A percentile compares a stretch with the other conserved stretches of the same genome.
Evolutionary conservation across 345 rosid genomes (phyloP).

Genomic region (Dipteronia dyeriana): DNA sequence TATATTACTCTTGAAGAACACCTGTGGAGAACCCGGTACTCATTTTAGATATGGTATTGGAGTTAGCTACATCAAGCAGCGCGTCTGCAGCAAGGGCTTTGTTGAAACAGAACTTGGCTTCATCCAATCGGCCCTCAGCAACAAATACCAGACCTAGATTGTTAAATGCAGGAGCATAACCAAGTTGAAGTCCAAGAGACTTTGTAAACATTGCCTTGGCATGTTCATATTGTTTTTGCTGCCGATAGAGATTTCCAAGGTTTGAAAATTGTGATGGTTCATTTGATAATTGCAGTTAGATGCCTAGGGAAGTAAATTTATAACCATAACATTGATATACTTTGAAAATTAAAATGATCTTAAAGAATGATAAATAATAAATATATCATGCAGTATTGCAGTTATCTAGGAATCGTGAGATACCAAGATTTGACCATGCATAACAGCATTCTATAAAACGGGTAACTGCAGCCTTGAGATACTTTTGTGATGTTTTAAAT

Average conservation of each 20-base stretch:
- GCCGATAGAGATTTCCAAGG: constrained; percentile 90
- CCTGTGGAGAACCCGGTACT: constrained; percentile 37
- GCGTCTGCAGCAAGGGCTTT: constrained; percentile 77
- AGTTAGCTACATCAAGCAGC: constrained; percentile 89
- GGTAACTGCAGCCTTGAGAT: constrained; percentile 78
- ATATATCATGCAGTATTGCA: neutral
- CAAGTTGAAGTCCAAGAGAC: constrained; percentile 80
- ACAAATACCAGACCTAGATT: constrained; percentile 92
- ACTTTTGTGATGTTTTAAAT: constrained; percentile 78
- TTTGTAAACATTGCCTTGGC: constrained; percentile 91
- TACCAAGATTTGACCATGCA: constrained; percentile 94
- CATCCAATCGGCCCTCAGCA: constrained; percentile 82
- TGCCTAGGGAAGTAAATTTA: constrained; percentile 39
- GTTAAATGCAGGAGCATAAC: constrained; percentile 94
- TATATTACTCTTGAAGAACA: constrained; percentile 21
- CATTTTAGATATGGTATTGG: constrained; percentile 59
- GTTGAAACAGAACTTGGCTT: constrained; percentile 82
- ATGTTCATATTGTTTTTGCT: constrained; percentile 68
- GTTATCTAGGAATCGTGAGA: neutral
- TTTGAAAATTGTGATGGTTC: constrained; percentile 71
- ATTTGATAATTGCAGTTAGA: constrained; percentile 77
- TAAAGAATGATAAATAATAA: neutral
- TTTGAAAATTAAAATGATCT: neutral
- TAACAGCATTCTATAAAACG: constrained; percentile 65
- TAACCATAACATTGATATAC: constrained; percentile 2